Evolutionary conservation across 495 filamentous ascomycete species (phyloP).

Genomic region (Aspergillus coremiiformis): DNA sequence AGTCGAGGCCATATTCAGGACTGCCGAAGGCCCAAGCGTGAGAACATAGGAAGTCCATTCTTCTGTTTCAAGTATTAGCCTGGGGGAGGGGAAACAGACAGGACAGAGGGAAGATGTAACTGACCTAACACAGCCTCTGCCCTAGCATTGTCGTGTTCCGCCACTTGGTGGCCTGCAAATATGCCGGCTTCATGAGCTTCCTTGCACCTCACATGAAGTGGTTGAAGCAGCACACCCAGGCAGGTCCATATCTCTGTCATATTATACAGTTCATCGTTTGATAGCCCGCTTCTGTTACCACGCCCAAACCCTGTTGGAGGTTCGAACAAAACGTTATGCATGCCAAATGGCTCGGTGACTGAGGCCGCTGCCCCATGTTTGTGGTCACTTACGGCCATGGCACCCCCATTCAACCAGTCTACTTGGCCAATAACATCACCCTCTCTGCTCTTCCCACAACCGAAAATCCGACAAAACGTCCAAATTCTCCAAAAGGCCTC

Average conservation of each 20-base stretch:
- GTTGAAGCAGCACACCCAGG: constrained; percentile 49
- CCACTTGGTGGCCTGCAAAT: constrained; percentile 43
- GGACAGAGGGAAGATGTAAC: constrained; percentile 10
- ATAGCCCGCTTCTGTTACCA: constrained; percentile 51
- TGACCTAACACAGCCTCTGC: constrained; percentile 51
- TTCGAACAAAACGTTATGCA: constrained; percentile 48
- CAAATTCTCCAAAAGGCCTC: constrained; percentile 63
- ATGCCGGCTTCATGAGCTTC: constrained; percentile 51
- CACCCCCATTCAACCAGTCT: constrained; percentile 57
- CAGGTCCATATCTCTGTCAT: constrained; percentile 64
- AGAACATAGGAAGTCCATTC: constrained; percentile 58
- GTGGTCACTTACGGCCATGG: constrained; percentile 33
- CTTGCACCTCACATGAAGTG: constrained; percentile 48
- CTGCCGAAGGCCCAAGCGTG: constrained; percentile 50
- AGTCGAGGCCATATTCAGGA: constrained; percentile 48
- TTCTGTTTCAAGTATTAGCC: constrained; percentile 41
- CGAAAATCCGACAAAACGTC: constrained; percentile 65
- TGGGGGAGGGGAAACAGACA: background rate
- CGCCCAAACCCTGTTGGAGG: constrained; percentile 51
- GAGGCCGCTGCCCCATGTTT: constrained; percentile 21
- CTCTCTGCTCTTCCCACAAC: constrained; percentile 50
- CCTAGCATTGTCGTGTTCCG: constrained; percentile 40
- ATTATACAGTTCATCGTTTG: constrained; percentile 51
- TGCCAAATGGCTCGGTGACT: constrained; percentile 43
- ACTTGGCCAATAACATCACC: constrained; percentile 56